Conservation (phyloP, 345 rosid species). For the Melaleuca quinquenervia region DNA sequence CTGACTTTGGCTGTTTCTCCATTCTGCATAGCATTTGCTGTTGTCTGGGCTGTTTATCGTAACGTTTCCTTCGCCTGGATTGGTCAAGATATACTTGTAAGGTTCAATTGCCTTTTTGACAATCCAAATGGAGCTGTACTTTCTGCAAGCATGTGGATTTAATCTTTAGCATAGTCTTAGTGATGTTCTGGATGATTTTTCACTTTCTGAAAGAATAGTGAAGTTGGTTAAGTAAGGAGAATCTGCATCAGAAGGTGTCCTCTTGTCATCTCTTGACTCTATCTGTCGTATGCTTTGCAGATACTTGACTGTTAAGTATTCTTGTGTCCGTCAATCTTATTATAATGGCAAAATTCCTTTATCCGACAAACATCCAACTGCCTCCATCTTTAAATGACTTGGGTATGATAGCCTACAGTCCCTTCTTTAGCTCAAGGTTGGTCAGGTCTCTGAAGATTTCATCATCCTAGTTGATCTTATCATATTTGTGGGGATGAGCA, state of each 20-base stretch:
- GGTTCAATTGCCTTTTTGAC: conserved; percentile 10
- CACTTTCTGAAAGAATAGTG: not conserved
- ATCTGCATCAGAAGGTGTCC: not conserved
- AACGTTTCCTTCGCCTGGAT: conserved; percentile 69
- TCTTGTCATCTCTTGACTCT: not conserved
- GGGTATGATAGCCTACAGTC: not conserved
- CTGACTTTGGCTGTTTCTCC: conserved; percentile 87
- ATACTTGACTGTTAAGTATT: not conserved
- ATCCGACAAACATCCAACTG: not conserved
- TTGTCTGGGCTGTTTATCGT: conserved; percentile 83
- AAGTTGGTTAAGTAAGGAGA: not conserved
- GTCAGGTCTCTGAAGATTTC: not conserved
- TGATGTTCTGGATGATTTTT: not conserved
- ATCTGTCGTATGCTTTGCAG: not conserved
- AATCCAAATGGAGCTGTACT: not conserved
- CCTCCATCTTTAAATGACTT: not conserved
- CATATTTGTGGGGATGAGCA: not conserved
- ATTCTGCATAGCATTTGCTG: conserved; percentile 83
- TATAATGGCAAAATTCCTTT: not conserved
- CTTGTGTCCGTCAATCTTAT: not conserved
- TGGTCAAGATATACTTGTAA: conserved; percentile 97
- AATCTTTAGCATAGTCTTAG: not conserved
- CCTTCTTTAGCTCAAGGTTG: not conserved
- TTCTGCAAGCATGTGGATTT: not conserved
- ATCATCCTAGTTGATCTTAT: not conserved